Evolutionary conservation across 2,329 filamentous ascomycete species (phyloP), one percentile per base, ranked within the genome.

Genomic region (Penicillium sp.): DNA sequence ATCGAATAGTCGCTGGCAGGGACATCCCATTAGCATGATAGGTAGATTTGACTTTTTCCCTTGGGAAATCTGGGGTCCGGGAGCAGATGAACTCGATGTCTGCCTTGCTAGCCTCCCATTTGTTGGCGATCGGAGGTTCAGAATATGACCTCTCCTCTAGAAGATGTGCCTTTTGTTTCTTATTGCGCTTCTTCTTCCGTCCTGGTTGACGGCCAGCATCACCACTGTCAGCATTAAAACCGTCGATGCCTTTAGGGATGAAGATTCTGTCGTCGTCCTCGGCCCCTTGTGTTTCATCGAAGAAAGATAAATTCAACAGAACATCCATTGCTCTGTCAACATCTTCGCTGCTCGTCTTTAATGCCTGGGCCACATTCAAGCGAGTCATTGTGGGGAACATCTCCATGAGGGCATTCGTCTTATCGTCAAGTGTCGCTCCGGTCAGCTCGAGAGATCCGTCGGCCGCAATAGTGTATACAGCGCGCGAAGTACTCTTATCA

Each of bases 251-350:
- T 69, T 90, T 93, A 1, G 81, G 78, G 1, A 78, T 71, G 5
- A 78, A 67, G 19, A 77, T 73, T 33, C 74, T 76, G 47, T 74
- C 72, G 2, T 72, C 76, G 3, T 80, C 76, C 37, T 75, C 76
- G 16, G 83, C 79, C 53, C 85, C 80, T 0, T 84, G 84, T 1
- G 80, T 83, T 55, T 92, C 85, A 57, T 91, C 86, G 4, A 97
- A 86, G 68, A 88, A 92, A 21, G 90, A 86, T 14, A 91, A 81
- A 63, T 90, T 96, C 31, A 97, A 82, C 13, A 98, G 78, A 57
- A 92, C 87, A 66, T 96, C 92, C 60, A 96, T 87, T 1, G 91
- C 86, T 14, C 81, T 80, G 57, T 87, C 84, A 39, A 90, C 84
- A 62, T 91, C 85, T 0, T 88, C 85, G 11, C 84, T 81, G 29